Base-by-base conservation (phyloP, 495 filamentous ascomycete genomes). In the Aspergillus diversus region DNA sequence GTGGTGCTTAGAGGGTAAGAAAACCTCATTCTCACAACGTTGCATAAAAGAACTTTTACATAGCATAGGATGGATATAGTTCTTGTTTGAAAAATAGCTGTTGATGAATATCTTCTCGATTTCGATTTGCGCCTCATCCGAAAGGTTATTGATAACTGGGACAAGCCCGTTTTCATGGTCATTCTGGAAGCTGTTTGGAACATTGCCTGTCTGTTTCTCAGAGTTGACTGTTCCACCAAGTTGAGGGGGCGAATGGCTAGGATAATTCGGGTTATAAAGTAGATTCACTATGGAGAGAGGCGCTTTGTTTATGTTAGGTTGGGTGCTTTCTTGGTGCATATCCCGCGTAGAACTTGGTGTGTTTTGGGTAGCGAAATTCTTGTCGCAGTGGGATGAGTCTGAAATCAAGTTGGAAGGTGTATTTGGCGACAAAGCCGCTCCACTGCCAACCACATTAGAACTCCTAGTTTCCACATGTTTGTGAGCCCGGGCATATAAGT, bases 81-180 rank as follows among this genome's bases (percentile, higher is more conserved):
- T 66, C 37, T 71, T 69, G 54, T 71, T 71, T 13, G 66, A 61
- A 48, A 71, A 71, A 54, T 69, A 71, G 51, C 69, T 71, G 56
- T 61, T 59, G 17, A 71, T 67, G 60, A 71, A 71, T 11, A 71
- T 69, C 56, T 69, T 71, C 48, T 71, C 69, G 33, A 71, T 71
- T 49, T 69, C 69, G 7, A 69, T 12, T 39, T 71, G 61, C 15
- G 64, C 49, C 34, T 61, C 63, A 8, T 60, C 48, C 4, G 66
- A 48, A 9, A 71, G 55, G 9, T 55, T 27, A 1, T 62, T 11
- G 17, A 71, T 60, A 5, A 58, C 15, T n/a, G 48, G 39, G 2
- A 42, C 37, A 33, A 65, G 55, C 1, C 47, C 62, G 35, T 58
- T 34, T 8, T 59, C 48, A 33, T 33, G 55, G 16, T 59, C 61